Conservation (phyloP, 768 basidiomycete species). For the Suillus subluteus region DNA sequence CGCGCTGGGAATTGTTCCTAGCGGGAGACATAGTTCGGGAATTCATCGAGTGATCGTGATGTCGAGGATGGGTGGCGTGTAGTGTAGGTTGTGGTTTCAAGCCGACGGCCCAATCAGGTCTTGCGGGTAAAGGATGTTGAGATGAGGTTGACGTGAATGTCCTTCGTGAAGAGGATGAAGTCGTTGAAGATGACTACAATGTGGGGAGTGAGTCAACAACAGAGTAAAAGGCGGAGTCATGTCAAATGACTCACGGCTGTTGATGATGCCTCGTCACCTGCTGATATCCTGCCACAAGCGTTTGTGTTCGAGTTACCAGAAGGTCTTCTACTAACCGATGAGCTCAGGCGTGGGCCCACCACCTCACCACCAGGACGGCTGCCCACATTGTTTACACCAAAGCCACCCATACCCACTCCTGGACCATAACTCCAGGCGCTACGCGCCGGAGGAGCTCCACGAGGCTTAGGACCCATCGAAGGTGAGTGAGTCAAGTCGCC, state of each 20-base stretch:
- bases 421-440: slow-evolving; percentile 75
- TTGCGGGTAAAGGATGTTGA: slow-evolving; percentile 76
- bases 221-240: slow-evolving; percentile 5
- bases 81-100: slow-evolving; percentile 76
- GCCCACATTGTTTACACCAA: slow-evolving; percentile 32
- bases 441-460: slow-evolving; percentile 46
- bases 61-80: slow-evolving; percentile 51
- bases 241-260: slow-evolving; percentile 61
- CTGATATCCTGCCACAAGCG: slow-evolving; percentile 59
- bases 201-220: slow-evolving; percentile 19
- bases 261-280: slow-evolving; percentile 77
- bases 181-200: slow-evolving; percentile 69
- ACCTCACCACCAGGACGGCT: slow-evolving; percentile 41
- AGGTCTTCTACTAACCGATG: slow-evolving; percentile 51
- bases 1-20: slow-evolving; percentile 37
- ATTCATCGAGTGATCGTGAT: slow-evolving; percentile 51
- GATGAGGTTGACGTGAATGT: slow-evolving; percentile 78
- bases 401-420: slow-evolving; percentile 56
- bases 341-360: slow-evolving; percentile 68
- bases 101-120: slow-evolving; percentile 90
- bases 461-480: slow-evolving; percentile 28
- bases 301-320: slow-evolving; percentile 54
- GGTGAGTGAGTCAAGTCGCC: slow-evolving; percentile 35
- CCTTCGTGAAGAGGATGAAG: slow-evolving; percentile 78
- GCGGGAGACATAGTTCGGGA: slow-evolving; percentile 45